Base-by-base conservation (phyloP, 306 rosid genomes). In the Urtica urens region DNA sequence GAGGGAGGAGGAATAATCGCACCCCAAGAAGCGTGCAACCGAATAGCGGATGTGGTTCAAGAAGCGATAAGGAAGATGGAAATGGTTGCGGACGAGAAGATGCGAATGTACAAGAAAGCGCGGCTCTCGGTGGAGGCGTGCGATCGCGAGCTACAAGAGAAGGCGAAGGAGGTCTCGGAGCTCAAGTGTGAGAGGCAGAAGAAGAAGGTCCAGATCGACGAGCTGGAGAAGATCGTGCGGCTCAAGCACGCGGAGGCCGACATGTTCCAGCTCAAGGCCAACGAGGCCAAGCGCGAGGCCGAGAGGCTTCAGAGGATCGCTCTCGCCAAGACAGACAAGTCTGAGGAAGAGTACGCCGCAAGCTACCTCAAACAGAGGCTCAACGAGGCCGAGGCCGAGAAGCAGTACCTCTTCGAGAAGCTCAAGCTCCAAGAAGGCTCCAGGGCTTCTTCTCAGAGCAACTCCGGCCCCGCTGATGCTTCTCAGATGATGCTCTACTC, bases 11-110 rank as follows among this genome's bases (percentile, higher is more conserved):
- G 83, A 55, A 57, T 90, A 56, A 68, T 83, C 42, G 99, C 94
- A 17, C 99, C 99, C 6, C 99, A 82, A 71, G 99, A 85, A 58
- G 95, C 99, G 33, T 90, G 99, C 68, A 77, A 60, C 67, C 80
- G 85, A 69, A 90, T 90, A 19, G 84, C 95, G 12, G 99, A 90
- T 28, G 99, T 85, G 66, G 95, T 85, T 62, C 94, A 82, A 41
- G 99, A 90, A 73, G 99, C 94, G 56, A 71, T 85, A 64, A 73
- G 78, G 57, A 85, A 85, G 75, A 90, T 90, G 99, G 99, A 90
- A 73, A 62, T 85, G 67, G 95, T 90, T n/a, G 99, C 99, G 17
- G 93, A 90, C 31, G 99, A 90, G 78, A 90, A 90, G 81, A 61
- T 81, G 95, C 81, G 93, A 59, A 84, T 83, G 87, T 77, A 74